phyloP scores from a whole-genome alignment of 2,329 filamentous ascomycete species.

The Colletotrichum sp. region DNA sequence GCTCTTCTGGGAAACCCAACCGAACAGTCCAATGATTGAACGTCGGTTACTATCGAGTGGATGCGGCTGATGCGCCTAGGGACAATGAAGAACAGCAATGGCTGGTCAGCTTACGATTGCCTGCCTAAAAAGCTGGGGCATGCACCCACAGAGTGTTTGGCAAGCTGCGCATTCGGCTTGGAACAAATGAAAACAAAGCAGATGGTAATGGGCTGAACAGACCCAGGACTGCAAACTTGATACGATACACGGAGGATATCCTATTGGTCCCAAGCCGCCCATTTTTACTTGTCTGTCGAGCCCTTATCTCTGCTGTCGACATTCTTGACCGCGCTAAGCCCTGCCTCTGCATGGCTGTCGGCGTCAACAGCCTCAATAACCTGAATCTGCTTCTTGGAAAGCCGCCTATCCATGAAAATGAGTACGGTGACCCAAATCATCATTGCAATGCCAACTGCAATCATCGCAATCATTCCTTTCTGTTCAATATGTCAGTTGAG shows the following conservation, averaged over 20 bases:
- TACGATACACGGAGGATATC: not conserved
- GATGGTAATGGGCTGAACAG: too few relatives aligned
- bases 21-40: not conserved
- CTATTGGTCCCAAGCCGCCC: not conserved
- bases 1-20: not conserved
- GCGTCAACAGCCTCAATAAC: not conserved
- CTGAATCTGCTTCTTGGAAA: not conserved
- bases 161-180: not conserved
- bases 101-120: not conserved
- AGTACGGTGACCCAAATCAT: not conserved
- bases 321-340: not conserved
- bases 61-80: not conserved
- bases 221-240: too few relatives aligned
- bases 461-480: constrained; percentile 1
- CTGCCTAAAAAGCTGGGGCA: not conserved
- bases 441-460: not conserved
- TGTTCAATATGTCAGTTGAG: not conserved
- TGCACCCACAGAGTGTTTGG: not conserved
- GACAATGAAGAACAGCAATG: not conserved
- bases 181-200: not conserved
- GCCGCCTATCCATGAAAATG: not conserved
- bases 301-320: not conserved
- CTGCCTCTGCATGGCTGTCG: not conserved
- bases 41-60: not conserved
- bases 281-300: not conserved